Evolutionary conservation across 163 green algal species (phyloP).

Genomic region (Scenedesmus sp.): DNA sequence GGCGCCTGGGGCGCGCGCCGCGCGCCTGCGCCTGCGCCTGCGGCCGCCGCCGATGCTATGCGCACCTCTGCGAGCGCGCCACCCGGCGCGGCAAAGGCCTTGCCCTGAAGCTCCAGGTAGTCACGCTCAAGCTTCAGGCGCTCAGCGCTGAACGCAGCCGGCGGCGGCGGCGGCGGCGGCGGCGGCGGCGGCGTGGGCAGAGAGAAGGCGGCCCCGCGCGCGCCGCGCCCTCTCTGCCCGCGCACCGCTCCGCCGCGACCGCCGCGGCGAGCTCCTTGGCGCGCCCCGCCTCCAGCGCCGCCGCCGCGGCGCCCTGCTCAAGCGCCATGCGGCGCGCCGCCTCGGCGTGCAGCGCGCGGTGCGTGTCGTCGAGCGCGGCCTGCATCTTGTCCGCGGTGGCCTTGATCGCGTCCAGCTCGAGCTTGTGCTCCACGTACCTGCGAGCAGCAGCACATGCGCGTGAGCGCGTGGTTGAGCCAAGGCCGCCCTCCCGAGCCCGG

Average conservation of each 20-base stretch:
- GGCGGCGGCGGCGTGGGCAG: too few species aligned
- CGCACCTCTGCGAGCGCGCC: constrained; percentile 54
- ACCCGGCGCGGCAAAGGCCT: constrained; percentile 59
- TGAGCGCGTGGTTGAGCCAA: not conserved
- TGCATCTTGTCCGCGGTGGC: constrained; percentile 63
- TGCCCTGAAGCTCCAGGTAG: constrained; percentile 60
- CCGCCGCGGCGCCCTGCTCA: constrained; percentile 26
- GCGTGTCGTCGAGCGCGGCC: constrained; percentile 63
- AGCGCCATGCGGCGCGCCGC: constrained; percentile 50
- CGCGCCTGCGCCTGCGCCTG: too few species aligned
- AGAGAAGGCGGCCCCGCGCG: too few species aligned
- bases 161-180: too few species aligned
- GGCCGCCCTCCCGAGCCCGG: not conserved
- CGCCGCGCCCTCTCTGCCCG: too few species aligned
- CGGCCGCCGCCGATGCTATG: not conserved
- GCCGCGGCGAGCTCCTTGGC: constrained; percentile 27
- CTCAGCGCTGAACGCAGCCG: constrained; percentile 48
- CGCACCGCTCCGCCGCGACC: constrained; percentile 37
- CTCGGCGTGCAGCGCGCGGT: constrained; percentile 65
- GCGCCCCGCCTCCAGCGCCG: constrained; percentile 12
- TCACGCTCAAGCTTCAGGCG: constrained; percentile 67
- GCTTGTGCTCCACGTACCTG: constrained; percentile 71
- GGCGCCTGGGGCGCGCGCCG: too few species aligned
- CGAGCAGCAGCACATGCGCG: not conserved
- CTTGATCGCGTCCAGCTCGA: constrained; percentile 63